Evolutionary conservation across 1,284 basidiomycete species (phyloP).

Genomic region (Laetiporus sulphureus): DNA sequence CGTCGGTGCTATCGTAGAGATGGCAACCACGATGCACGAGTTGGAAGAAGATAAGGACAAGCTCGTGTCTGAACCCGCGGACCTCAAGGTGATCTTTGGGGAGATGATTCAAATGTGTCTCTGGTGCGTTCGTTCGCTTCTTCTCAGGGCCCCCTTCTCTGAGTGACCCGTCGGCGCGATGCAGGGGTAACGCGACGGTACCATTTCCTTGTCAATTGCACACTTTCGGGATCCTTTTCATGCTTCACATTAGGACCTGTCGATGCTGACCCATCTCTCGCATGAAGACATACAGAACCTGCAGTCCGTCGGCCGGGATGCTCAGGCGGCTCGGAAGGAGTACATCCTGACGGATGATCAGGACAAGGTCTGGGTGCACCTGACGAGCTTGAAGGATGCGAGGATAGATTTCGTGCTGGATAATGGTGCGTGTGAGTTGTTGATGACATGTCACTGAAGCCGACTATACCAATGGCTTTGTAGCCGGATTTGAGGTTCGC

Average conservation of each 20-base stretch:
- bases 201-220: conserved; percentile 1
- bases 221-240: no score
- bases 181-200: conserved; percentile 80
- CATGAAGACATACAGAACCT: conserved; percentile 78
- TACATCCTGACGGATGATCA: conserved; percentile 88
- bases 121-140: conserved; percentile 45
- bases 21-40: conserved; percentile 64
- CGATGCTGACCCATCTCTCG: conserved; percentile 75
- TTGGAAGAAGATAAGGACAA: conserved; percentile 44
- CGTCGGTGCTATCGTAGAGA: conserved; percentile 34
- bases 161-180: neutral
- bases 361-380: conserved; percentile 66
- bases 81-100: conserved; percentile 62
- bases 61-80: conserved; percentile 40
- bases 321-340: conserved; percentile 65
- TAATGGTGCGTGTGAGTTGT: conserved; percentile 53
- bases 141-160: neutral
- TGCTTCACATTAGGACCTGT: conserved; percentile 59
- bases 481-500: conserved; percentile 84
- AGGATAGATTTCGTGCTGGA: conserved; percentile 89
- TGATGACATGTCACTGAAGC: no score
- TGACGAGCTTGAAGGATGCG: conserved; percentile 51
- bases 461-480: neutral
- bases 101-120: conserved; percentile 89
- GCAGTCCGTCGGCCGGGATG: conserved; percentile 76